phyloP scores from a whole-genome alignment of 257 asterid species.

The Perilla frutescens region DNA sequence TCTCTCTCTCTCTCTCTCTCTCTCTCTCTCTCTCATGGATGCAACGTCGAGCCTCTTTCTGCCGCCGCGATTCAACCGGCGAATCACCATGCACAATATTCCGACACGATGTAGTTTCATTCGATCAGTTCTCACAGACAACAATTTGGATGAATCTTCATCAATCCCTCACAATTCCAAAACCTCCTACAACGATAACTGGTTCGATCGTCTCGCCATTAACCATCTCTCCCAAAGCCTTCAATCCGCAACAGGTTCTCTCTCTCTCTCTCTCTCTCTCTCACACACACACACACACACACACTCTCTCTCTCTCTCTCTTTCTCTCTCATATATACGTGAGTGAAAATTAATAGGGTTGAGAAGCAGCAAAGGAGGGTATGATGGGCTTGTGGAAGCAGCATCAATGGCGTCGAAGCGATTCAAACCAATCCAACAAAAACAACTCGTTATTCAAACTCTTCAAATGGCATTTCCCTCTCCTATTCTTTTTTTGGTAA shows the following conservation, averaged over 20 bases:
- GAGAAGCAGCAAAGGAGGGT: constrained; percentile 56
- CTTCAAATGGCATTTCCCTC: constrained; percentile 70
- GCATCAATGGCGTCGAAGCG: constrained; percentile 56
- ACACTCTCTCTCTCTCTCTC: neutral
- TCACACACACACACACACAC: constrained; percentile 5
- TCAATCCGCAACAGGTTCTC: constrained; percentile 58
- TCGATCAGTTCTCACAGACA: constrained; percentile 42
- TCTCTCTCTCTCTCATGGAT: constrained; percentile 42
- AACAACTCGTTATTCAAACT: constrained; percentile 48
- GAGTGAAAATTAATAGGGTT: constrained; percentile 49
- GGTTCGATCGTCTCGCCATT: constrained; percentile 75
- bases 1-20: constrained; percentile 5
- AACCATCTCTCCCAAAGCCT: constrained; percentile 68
- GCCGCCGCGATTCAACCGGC: constrained; percentile 36
- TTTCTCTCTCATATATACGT: neutral
- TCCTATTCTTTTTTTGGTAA: constrained; percentile 72
- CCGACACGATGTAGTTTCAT: constrained; percentile 18
- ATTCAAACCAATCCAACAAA: constrained; percentile 54
- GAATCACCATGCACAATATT: constrained; percentile 39
- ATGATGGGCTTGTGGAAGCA: constrained; percentile 78
- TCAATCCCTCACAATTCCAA: constrained; percentile 27
- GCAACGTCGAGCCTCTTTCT: constrained; percentile 32
- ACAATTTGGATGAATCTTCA: constrained; percentile 3
- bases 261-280: neutral
- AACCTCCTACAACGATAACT: constrained; percentile 62